Base-by-base conservation (phyloP, 148 eudicot species). In the Silene latifolia region DNA sequence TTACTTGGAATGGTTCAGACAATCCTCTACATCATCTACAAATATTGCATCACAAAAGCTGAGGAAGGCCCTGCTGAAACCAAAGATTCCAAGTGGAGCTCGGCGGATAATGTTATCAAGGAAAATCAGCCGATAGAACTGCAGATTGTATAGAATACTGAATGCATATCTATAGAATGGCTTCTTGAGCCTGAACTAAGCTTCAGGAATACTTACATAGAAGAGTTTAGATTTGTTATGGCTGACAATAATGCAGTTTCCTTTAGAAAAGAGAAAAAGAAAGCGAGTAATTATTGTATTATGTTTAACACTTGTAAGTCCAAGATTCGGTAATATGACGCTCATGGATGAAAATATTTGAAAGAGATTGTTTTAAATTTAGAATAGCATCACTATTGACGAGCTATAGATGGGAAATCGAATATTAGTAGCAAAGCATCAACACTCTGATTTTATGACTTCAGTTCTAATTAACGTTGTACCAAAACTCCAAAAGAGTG, bases 1-100 rank as follows among this genome's bases (percentile, higher is more conserved):
- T 42, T 87, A 20, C 79, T 89, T 47, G 93, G 88, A 68, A 51
- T 86, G 19, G 64, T 63, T 72, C 93, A 89, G 77, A 80, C 85
- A 81, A 71, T 71, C 75, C 69, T 89, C 53, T 89, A 86, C 69
- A 70, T 77, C 64, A 66, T 80, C 70, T 89, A 87, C 83, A 89
- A 83, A 78, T 72, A 76, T 58, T 74, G 75, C 44, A 62, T 73
- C 47, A 82, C 73, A 59, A 74, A 79, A 47, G 62, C 0, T 24
- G 79, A 72, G 18, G 25, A 69, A 51, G 67, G 46, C 53, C 24
- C 71, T 44, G n/a, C 48, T 58, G 71, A 79, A 15, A 76, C 67
- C 48, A 71, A 29, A 56, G 79, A 82, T 29, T 13, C 74, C 35
- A 76, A 76, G 61, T 44, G 54, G 62, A 77, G 61, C 65, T 57